These are phyloP conservation scores for Pythium aphanidermatum DNA, from an alignment of 352 stramenopile genomes.

Conservation along the genomic window DNA sequence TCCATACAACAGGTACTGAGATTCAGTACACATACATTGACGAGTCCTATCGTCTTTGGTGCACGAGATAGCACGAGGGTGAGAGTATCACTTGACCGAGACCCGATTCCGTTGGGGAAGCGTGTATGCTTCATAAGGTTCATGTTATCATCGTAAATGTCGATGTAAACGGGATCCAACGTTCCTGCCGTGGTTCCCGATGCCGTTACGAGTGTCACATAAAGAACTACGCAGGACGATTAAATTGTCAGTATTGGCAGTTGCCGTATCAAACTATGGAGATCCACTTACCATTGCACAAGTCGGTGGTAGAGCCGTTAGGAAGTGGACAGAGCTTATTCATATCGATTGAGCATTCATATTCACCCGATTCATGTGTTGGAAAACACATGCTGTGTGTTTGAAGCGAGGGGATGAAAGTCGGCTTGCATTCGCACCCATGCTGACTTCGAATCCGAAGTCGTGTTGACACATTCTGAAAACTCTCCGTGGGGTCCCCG, in stretches of 20 bases:
- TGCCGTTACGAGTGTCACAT: conserved; percentile 5
- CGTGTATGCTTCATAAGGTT: conserved; percentile 2
- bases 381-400: conserved; percentile 7
- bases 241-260: not conserved
- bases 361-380: not conserved
- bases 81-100: conserved; percentile 1
- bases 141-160: conserved; percentile 13
- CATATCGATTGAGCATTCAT: conserved; percentile 10
- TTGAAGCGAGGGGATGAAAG: not conserved
- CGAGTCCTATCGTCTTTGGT: conserved; percentile 8
- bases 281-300: conserved; percentile 10
- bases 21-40: conserved; percentile 14
- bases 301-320: not conserved
- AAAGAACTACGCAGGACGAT: conserved; percentile 7
- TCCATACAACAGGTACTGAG: too few relatives aligned
- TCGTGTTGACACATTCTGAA: not conserved
- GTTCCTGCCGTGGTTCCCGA: not conserved
- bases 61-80: conserved; percentile 2
- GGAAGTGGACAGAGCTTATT: not conserved
- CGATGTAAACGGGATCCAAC: conserved; percentile 2
- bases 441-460: conserved; percentile 8
- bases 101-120: not conserved
- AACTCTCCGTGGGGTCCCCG: not conserved
- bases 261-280: not conserved
- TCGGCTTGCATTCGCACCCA: conserved; percentile 12